A percentile compares a stretch with the other conserved stretches of the same genome.
Conservation (phyloP, 2,329 filamentous ascomycete genomes). For the Talaromyces rugulosus region DNA sequence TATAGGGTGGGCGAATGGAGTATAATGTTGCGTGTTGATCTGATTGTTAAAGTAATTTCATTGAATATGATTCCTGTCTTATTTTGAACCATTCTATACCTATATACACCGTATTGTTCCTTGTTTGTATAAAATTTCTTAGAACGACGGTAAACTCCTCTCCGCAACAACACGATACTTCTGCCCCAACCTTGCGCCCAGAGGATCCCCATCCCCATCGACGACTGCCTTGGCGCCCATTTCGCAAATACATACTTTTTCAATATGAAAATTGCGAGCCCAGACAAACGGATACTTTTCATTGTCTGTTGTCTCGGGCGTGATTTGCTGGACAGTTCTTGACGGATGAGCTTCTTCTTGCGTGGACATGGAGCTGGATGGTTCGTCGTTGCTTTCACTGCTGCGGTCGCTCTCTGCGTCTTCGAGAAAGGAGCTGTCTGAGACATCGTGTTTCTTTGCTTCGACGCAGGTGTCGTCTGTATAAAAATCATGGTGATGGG, state of each 20-base stretch:
- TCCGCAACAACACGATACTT: conserved; percentile 49
- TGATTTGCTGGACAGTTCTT: not conserved
- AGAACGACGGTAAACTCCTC: conserved; percentile 19
- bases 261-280: conserved; percentile 64
- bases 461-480: conserved; percentile 21
- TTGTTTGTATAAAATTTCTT: not conserved
- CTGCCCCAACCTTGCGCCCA: conserved; percentile 48
- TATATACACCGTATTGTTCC: not conserved
- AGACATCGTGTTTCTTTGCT: conserved; percentile 12
- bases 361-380: not conserved
- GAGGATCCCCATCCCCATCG: conserved; percentile 31
- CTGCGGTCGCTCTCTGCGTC: not conserved
- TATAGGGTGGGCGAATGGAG: not conserved
- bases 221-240: conserved; percentile 76
- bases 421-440: not conserved
- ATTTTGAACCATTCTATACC: not conserved
- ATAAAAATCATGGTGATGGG: conserved; percentile 33
- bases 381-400: conserved; percentile 6
- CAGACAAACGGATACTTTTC: conserved; percentile 54
- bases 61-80: not conserved
- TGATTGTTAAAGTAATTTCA: not conserved
- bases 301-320: conserved; percentile 16
- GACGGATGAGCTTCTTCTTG: conserved; percentile 13
- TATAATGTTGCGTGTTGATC: not conserved
- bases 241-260: conserved; percentile 71